Evolutionary conservation across 2,329 filamentous ascomycete species (phyloP).

Genomic region (Pyricularia sp.): DNA sequence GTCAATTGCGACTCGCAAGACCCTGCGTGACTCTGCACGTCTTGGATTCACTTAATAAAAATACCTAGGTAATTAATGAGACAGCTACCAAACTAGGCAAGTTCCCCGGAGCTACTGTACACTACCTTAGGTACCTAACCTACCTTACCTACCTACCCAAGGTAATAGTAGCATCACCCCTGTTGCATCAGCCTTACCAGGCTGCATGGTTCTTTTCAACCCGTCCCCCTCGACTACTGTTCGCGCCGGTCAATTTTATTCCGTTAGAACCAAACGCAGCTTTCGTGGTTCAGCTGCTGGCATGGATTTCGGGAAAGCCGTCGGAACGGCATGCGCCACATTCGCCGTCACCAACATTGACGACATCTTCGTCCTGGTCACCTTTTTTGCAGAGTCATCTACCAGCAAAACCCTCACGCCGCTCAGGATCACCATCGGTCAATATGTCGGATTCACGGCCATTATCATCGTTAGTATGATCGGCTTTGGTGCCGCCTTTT

Average conservation of each 20-base stretch:
- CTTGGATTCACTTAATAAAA: not conserved
- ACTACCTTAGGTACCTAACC: too few species aligned
- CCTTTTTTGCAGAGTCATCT: conserved; percentile 24
- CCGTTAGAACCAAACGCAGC: too few species aligned
- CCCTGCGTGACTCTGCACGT: not conserved
- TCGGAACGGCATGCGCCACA: conserved; percentile 17
- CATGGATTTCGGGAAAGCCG: conserved; percentile 10
- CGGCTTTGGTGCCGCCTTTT: conserved; percentile 20
- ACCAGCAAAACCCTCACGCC: conserved; percentile 15
- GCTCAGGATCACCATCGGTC: conserved; percentile 15
- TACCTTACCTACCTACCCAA: too few species aligned
- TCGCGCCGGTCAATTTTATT: too few species aligned
- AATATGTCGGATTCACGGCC: conserved; percentile 23
- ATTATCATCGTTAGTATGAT: conserved; percentile 24
- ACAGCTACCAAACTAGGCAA: not conserved
- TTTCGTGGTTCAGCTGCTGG: not conserved
- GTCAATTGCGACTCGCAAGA: not conserved
- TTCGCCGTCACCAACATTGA: conserved; percentile 24
- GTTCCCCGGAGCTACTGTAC: too few species aligned
- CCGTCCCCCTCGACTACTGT: too few species aligned
- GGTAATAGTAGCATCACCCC: not conserved
- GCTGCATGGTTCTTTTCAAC: not conserved
- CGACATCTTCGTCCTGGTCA: conserved; percentile 26
- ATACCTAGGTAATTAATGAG: too few species aligned
- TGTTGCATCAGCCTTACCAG: not conserved